Conservation (phyloP, 257 asterid genomes). For the Przewalskia tangutica region DNA sequence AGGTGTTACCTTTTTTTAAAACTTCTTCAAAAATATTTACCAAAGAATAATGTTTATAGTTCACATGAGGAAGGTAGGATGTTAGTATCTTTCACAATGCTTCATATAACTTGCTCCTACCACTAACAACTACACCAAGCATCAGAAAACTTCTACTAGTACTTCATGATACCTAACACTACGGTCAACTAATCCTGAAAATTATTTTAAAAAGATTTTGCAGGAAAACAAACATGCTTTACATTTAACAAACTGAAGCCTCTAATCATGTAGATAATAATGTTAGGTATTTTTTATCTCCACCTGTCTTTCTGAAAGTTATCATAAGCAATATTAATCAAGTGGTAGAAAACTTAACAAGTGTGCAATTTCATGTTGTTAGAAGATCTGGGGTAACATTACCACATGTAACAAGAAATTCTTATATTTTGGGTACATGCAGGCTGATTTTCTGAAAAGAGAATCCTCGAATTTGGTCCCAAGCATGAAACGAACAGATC, state of each 20-base stretch:
- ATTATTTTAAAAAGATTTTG: background rate
- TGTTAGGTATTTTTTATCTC: background rate
- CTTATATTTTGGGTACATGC: constrained; percentile 7
- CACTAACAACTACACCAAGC: background rate
- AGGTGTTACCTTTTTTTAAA: background rate
- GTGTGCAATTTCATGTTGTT: background rate
- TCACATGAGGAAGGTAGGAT: background rate
- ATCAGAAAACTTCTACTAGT: background rate
- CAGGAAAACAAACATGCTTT: background rate
- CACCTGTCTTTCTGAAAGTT: background rate
- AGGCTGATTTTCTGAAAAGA: constrained; percentile 30
- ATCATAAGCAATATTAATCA: background rate
- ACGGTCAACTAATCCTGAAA: background rate
- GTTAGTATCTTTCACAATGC: background rate
- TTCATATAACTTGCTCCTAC: background rate
- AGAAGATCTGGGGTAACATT: background rate
- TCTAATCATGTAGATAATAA: background rate
- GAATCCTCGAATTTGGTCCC: constrained; percentile 22
- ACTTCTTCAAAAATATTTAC: background rate
- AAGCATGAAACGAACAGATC: constrained; percentile 29
- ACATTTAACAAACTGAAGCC: background rate
- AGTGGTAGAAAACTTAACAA: background rate
- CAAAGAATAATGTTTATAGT: background rate
- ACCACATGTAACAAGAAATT: background rate
- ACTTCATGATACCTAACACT: background rate